phyloP scores from a whole-genome alignment of 1,139 yeast genomes.

The Tardiomyces digboiensis region DNA sequence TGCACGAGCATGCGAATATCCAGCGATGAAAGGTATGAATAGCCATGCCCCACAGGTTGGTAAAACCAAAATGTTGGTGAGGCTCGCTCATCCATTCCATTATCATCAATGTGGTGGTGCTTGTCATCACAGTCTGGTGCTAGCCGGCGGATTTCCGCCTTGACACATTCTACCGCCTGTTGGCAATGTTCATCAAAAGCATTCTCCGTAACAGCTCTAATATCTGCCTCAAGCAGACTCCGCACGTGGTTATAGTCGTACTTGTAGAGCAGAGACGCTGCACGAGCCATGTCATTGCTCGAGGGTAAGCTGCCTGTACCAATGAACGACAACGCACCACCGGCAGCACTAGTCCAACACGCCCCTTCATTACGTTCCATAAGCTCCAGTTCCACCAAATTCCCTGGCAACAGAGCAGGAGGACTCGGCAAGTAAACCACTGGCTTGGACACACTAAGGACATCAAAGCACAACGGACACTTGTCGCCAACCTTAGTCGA shows the following conservation, averaged over 20 bases:
- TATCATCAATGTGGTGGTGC: no score
- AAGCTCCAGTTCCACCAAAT: background rate
- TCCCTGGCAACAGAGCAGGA: background rate
- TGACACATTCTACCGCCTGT: background rate
- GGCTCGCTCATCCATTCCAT: no score
- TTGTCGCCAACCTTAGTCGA: background rate
- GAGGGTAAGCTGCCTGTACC: background rate
- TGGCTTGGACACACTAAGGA: background rate
- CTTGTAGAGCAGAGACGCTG: background rate
- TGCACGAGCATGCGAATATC: background rate
- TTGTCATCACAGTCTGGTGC: background rate
- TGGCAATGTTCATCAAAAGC: background rate
- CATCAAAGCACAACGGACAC: constrained; percentile 1
- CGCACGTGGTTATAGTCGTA: background rate
- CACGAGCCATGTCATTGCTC: background rate
- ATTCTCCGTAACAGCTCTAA: background rate
- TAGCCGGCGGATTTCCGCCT: background rate
- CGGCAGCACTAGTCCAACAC: background rate
- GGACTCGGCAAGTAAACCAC: background rate
- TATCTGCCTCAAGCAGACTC: background rate
- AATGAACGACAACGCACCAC: background rate
- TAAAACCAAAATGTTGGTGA: background rate
- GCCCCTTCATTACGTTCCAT: background rate
- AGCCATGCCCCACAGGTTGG: background rate
- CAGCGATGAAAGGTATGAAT: background rate